These are phyloP conservation scores for Blepharisma undulans DNA, from an alignment of 169 alveolate species.

Conservation along the genomic window DNA sequence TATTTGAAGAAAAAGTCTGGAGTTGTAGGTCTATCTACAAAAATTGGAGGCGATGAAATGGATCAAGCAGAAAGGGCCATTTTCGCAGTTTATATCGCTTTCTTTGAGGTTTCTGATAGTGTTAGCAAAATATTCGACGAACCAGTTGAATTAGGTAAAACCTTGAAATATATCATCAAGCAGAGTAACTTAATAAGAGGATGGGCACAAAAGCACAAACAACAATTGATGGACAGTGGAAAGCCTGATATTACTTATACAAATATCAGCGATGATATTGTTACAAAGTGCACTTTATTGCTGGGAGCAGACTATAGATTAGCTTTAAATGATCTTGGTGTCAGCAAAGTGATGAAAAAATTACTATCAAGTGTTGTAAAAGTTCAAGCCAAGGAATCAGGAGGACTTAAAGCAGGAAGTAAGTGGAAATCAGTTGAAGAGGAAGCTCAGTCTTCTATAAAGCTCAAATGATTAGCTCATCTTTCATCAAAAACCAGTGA, in stretches of 20 bases:
- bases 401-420: background rate
- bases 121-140: background rate
- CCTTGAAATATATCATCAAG: conserved; percentile 15
- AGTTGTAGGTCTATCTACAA: background rate
- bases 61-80: conserved; percentile 42
- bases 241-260: conserved; percentile 19
- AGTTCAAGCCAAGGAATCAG: background rate
- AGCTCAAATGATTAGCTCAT: background rate
- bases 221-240: conserved; percentile 20
- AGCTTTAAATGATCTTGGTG: conserved; percentile 29
- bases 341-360: conserved; percentile 18
- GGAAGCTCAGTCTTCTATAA: background rate
- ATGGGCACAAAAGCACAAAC: conserved; percentile 39
- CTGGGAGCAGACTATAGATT: conserved; percentile 2
- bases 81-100: conserved; percentile 35
- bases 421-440: background rate
- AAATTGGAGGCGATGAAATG: conserved; percentile 26
- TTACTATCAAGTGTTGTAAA: background rate
- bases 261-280: conserved; percentile 4
- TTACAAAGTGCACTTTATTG: conserved; percentile 23
- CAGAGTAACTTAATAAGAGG: conserved; percentile 7
- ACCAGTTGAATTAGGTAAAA: background rate
- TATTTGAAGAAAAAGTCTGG: conserved; percentile 25
- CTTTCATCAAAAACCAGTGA: background rate
- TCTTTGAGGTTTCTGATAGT: conserved; percentile 23